A percentile compares a stretch with the other conserved stretches of the same genome.
These are phyloP conservation scores for Amaranthus cruentus DNA, from an alignment of 148 eudicot genomes.

Conservation along the genomic window DNA sequence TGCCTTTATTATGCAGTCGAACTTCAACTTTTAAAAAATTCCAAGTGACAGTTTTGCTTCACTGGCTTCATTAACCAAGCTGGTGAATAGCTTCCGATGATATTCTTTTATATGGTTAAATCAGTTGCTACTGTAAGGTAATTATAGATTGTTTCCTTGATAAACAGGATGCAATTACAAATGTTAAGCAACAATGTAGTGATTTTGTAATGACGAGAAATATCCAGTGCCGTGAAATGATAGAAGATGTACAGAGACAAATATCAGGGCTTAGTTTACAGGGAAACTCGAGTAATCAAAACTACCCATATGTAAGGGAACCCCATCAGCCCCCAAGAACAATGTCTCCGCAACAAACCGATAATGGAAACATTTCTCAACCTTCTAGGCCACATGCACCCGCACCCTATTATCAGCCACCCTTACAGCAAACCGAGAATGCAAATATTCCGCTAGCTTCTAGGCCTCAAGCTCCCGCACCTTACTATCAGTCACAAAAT, in stretches of 20 bases:
- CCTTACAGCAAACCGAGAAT: conserved; percentile 18
- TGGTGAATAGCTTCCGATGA: neutral
- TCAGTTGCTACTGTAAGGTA: neutral
- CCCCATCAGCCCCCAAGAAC: conserved; percentile 51
- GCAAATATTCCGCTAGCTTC: conserved; percentile 13
- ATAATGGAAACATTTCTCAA: conserved; percentile 34
- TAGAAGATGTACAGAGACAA: conserved; percentile 79
- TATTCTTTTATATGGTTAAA: neutral
- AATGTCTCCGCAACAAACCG: conserved; percentile 44
- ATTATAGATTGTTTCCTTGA: conserved; percentile 13
- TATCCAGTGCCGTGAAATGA: conserved; percentile 95
- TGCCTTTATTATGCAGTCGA: neutral
- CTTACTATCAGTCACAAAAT: conserved; percentile 36
- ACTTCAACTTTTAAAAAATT: neutral
- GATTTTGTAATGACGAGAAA: conserved; percentile 94
- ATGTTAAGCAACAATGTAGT: conserved; percentile 84
- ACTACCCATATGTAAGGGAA: conserved; percentile 59
- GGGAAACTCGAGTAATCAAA: conserved; percentile 49
- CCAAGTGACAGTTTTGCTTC: neutral
- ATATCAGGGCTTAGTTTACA: conserved; percentile 82
- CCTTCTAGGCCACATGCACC: conserved; percentile 46
- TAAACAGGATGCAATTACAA: conserved; percentile 85
- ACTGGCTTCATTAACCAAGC: neutral
- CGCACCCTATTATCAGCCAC: conserved; percentile 49
- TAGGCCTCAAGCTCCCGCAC: conserved; percentile 21